phyloP scores from a whole-genome alignment of 2,329 filamentous ascomycete genomes.

The Xylaria hypoxylon region DNA sequence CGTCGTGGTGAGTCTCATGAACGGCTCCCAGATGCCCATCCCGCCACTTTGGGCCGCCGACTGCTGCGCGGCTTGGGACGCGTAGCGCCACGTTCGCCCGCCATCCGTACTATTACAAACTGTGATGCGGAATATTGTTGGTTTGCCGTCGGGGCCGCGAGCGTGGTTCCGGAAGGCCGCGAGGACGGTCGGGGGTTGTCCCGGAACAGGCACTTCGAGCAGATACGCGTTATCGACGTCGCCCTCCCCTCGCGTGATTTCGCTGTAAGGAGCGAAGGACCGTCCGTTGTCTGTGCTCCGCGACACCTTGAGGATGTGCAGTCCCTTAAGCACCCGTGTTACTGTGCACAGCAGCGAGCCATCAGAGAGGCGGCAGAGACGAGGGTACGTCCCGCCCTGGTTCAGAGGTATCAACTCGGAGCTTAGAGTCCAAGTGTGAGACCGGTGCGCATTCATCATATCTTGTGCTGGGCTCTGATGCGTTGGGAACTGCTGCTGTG shows the following conservation, averaged over 20 bases:
- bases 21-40: constrained; percentile 63
- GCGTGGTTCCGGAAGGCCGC: constrained; percentile 63
- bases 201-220: constrained; percentile 53
- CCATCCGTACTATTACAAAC: constrained; percentile 60
- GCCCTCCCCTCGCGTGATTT: constrained; percentile 57
- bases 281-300: constrained; percentile 58
- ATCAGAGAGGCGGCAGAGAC: constrained; percentile 58
- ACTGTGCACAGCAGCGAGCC: constrained; percentile 60
- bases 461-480: neutral
- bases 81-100: constrained; percentile 57
- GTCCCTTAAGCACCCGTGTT: constrained; percentile 54
- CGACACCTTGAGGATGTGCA: constrained; percentile 57
- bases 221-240: constrained; percentile 63
- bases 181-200: constrained; percentile 44
- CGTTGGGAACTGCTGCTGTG: constrained; percentile 8
- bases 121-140: constrained; percentile 61
- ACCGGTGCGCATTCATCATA: neutral
- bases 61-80: constrained; percentile 58
- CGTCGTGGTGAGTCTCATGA: constrained; percentile 54
- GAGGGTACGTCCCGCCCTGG: constrained; percentile 59
- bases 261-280: constrained; percentile 55
- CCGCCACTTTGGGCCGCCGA: constrained; percentile 56
- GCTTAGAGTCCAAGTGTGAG: constrained; percentile 37
- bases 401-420: constrained; percentile 59
- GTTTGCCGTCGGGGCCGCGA: constrained; percentile 46